A percentile compares a stretch with the other conserved stretches of the same genome.
These are phyloP conservation scores for Ganoderma resinaceum DNA, from an alignment of 1,284 basidiomycete species.

Conservation along the genomic window DNA sequence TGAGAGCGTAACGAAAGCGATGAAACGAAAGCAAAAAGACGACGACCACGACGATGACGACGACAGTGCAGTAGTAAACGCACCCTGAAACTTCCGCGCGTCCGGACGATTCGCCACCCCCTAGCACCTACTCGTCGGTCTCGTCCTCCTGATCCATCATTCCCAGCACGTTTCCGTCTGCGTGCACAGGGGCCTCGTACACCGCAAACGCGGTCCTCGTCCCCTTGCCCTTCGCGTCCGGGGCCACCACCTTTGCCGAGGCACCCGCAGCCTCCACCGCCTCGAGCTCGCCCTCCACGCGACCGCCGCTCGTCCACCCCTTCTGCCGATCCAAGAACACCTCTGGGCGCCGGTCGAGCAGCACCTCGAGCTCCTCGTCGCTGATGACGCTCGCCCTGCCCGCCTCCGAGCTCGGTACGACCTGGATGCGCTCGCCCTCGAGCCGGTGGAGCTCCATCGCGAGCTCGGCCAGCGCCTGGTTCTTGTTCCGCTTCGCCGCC, in stretches of 20 bases:
- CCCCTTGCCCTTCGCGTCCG: slow-evolving; percentile 26
- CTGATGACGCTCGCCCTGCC: slow-evolving; percentile 78
- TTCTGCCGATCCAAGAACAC: slow-evolving; percentile 81
- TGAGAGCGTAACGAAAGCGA: not conserved
- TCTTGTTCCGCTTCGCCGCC: slow-evolving; percentile 49
- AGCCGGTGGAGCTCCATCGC: slow-evolving; percentile 82
- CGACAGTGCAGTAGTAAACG: not conserved
- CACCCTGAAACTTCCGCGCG: not conserved
- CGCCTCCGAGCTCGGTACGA: slow-evolving; percentile 78
- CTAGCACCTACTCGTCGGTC: not conserved
- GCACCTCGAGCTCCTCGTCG: slow-evolving; percentile 79
- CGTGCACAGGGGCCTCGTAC: slow-evolving; percentile 75
- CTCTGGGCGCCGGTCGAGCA: slow-evolving; percentile 83
- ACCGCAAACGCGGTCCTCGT: slow-evolving; percentile 80
- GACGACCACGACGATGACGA: not conserved
- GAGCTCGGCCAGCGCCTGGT: slow-evolving; percentile 80
- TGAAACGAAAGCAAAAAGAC: slow-evolving; percentile 1
- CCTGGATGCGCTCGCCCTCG: slow-evolving; percentile 89
- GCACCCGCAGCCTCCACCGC: slow-evolving; percentile 15
- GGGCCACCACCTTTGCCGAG: slow-evolving; percentile 23
- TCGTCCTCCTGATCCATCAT: slow-evolving; percentile 53
- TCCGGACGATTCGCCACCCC: not conserved
- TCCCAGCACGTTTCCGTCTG: slow-evolving; percentile 78
- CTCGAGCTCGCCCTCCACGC: slow-evolving; percentile 35
- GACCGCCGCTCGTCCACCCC: slow-evolving; percentile 73